phyloP scores from a whole-genome alignment of 441 rosid genomes.

The Gossypium laxum region DNA sequence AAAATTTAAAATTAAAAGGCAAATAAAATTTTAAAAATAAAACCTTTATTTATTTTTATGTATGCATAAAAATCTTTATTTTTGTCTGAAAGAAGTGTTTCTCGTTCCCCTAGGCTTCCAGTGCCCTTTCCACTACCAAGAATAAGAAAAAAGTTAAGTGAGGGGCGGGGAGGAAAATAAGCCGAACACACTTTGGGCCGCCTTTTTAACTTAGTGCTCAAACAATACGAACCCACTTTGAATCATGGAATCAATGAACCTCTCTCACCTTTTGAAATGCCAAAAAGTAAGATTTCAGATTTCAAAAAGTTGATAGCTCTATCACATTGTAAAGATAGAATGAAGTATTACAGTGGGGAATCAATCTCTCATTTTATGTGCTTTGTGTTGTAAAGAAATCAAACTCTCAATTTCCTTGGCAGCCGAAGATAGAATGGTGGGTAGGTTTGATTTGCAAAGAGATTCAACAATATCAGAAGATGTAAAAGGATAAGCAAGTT shows the following conservation, averaged over 20 bases:
- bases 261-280: background rate
- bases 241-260: conserved; percentile 17
- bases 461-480: background rate
- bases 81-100: background rate
- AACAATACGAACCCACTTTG: conserved; percentile 13
- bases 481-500: background rate
- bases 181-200: background rate
- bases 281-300: background rate
- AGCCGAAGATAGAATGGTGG: too few relatives aligned
- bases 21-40: too few relatives aligned
- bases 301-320: background rate
- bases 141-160: conserved; percentile 7
- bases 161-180: background rate
- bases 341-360: background rate
- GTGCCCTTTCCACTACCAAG: conserved; percentile 26
- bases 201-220: conserved; percentile 27
- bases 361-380: too few relatives aligned
- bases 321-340: background rate
- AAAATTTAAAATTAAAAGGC: too few relatives aligned
- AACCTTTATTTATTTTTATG: too few relatives aligned
- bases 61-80: background rate
- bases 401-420: too few relatives aligned
- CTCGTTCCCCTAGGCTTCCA: background rate
- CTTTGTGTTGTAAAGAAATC: too few relatives aligned
- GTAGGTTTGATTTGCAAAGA: background rate